These are phyloP conservation scores for Chalciporus sp. DNA, from an alignment of 1,284 basidiomycete species.

Conservation along the genomic window DNA sequence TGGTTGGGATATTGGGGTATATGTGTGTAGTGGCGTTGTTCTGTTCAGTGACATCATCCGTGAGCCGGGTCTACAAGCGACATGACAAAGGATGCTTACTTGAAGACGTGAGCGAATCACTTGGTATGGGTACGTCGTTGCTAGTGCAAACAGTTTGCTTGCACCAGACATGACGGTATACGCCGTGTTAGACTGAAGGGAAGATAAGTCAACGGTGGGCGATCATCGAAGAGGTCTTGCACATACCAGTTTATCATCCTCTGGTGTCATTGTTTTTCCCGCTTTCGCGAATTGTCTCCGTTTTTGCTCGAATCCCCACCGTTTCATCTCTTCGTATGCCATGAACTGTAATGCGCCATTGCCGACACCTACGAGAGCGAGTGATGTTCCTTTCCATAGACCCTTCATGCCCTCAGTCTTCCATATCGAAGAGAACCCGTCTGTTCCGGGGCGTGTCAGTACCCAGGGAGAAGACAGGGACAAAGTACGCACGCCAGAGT, in stretches of 20 bases:
- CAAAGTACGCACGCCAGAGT: slow-evolving; percentile 66
- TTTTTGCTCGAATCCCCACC: slow-evolving; percentile 83
- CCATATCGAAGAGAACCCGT: slow-evolving; percentile 75
- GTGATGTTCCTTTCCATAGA: slow-evolving; percentile 84
- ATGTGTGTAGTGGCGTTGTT: slow-evolving; percentile 61
- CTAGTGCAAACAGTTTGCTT: slow-evolving; percentile 87
- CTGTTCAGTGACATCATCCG: slow-evolving; percentile 36
- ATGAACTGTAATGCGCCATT: slow-evolving; percentile 98
- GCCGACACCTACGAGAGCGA: slow-evolving; percentile 92
- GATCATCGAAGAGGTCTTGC: slow-evolving; percentile 30
- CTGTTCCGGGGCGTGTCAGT: slow-evolving; percentile 41
- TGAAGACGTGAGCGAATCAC: slow-evolving; percentile 95
- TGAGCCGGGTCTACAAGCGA: slow-evolving; percentile 3
- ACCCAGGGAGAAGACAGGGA: not conserved
- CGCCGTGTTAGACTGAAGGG: slow-evolving; percentile 78
- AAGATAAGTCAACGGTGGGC: not conserved
- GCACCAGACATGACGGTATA: slow-evolving; percentile 93
- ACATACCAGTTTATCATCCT: slow-evolving; percentile 84
- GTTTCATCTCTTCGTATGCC: slow-evolving; percentile 95
- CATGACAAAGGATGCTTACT: slow-evolving; percentile 46
- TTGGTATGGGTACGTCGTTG: slow-evolving; percentile 95
- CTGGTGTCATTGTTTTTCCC: slow-evolving; percentile 67
- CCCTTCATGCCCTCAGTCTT: slow-evolving; percentile 79
- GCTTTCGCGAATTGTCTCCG: slow-evolving; percentile 55
- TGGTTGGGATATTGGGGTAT: slow-evolving; percentile 83